These are phyloP conservation scores for Arctium minus DNA, from an alignment of 129 eudicot genomes.

Conservation along the genomic window DNA sequence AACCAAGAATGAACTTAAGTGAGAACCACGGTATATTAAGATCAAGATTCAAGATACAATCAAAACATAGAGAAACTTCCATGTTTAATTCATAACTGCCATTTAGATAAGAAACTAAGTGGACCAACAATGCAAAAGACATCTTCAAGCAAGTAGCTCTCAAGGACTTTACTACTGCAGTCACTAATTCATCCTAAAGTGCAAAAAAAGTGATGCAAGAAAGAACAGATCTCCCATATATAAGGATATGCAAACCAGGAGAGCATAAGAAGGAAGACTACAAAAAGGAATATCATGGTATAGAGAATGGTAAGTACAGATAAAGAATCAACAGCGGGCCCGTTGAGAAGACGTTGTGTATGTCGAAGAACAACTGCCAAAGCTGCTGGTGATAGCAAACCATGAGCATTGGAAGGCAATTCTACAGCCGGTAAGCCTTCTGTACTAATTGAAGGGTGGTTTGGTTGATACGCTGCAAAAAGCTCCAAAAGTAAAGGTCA, in stretches of 20 bases:
- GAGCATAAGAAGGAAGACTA: neutral
- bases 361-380: conserved; percentile 58
- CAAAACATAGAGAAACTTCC: neutral
- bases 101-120: neutral
- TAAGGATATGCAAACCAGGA: neutral
- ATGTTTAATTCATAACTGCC: neutral
- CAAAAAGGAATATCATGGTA: neutral
- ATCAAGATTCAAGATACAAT: neutral
- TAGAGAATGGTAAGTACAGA: conserved; percentile 49
- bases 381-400: conserved; percentile 65
- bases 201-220: neutral
- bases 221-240: neutral
- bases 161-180: neutral
- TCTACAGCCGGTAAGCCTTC: conserved; percentile 28
- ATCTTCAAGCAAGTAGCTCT: neutral
- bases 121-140: neutral
- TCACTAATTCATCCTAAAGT: neutral
- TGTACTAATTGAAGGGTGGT: conserved; percentile 31
- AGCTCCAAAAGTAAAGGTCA: conserved; percentile 14
- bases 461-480: conserved; percentile 41
- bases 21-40: neutral
- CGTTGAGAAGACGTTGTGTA: conserved; percentile 68
- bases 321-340: conserved; percentile 52
- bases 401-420: conserved; percentile 58
- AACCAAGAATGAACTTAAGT: neutral